These are phyloP conservation scores for Amaranthus tricolor DNA, from an alignment of 179 eudicot genomes.

Conservation along the genomic window DNA sequence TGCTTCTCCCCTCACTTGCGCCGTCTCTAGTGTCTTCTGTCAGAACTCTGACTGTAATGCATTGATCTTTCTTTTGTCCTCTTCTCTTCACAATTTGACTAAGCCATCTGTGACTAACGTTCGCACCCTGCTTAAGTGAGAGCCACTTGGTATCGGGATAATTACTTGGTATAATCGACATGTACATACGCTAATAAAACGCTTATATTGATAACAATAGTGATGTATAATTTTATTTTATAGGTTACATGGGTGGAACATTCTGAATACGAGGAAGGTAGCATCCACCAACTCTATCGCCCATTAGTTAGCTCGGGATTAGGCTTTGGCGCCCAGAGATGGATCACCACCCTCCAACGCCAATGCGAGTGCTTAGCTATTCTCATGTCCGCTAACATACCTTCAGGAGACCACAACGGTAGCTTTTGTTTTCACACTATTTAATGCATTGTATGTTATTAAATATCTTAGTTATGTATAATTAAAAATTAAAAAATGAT, in stretches of 20 bases:
- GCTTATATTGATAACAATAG: too few relatives aligned
- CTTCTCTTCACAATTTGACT: neutral
- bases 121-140: too few relatives aligned
- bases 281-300: conserved; percentile 75
- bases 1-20: conserved; percentile 23
- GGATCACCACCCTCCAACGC: conserved; percentile 87
- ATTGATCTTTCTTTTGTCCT: conserved; percentile 28
- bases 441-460: neutral
- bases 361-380: conserved; percentile 95
- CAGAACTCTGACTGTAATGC: conserved; percentile 28
- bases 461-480: too few relatives aligned
- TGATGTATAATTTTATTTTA: neutral
- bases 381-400: conserved; percentile 74
- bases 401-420: conserved; percentile 68
- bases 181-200: too few relatives aligned
- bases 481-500: too few relatives aligned
- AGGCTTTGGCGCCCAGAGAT: conserved; percentile 93
- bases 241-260: conserved; percentile 99
- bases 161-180: too few relatives aligned
- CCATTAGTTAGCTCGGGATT: conserved; percentile 70
- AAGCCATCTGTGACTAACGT: neutral
- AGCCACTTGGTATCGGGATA: too few relatives aligned
- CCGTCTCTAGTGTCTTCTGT: conserved; percentile 30
- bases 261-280: conserved; percentile 73
- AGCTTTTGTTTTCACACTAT: neutral